Percentiles rank a stretch among this genome's conserved stretches.
phyloP scores from a whole-genome alignment of 1,139 yeast species.

The Debaryomyces sp. region DNA sequence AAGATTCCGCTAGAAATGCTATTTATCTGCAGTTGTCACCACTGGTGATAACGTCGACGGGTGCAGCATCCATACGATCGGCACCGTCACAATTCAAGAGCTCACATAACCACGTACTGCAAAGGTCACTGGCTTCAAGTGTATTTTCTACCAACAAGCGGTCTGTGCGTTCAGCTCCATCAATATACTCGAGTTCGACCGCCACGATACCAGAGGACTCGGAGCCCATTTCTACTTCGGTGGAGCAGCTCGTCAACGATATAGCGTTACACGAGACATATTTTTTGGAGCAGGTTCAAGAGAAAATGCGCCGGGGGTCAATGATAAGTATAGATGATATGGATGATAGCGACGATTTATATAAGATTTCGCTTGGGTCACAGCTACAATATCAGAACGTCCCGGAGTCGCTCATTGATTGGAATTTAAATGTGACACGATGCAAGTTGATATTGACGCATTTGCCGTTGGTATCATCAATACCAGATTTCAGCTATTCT shows the following conservation, averaged over 20 bases:
- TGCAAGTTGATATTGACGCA: constrained; percentile 44
- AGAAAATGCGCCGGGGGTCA: constrained; percentile 11
- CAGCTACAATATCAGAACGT: constrained; percentile 43
- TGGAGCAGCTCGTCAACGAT: constrained; percentile 50
- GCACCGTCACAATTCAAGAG: constrained; percentile 30
- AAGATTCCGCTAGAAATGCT: constrained; percentile 50
- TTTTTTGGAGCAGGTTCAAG: constrained; percentile 22
- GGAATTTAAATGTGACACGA: constrained; percentile 51
- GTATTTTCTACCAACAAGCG: constrained; percentile 41
- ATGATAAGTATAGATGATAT: constrained; percentile 15
- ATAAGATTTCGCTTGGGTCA: constrained; percentile 46
- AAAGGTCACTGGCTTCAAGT: constrained; percentile 34
- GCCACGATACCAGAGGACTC: constrained; percentile 53
- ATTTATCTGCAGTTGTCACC: constrained; percentile 49
- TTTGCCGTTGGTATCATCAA: constrained; percentile 42
- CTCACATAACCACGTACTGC: constrained; percentile 17
- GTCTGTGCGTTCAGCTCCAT: constrained; percentile 48
- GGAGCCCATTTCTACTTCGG: constrained; percentile 46
- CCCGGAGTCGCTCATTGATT: constrained; percentile 46
- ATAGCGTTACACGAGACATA: constrained; percentile 44
- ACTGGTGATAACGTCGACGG: constrained; percentile 24
- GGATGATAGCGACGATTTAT: constrained; percentile 30
- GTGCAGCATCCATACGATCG: constrained; percentile 33
- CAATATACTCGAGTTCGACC: constrained; percentile 44
- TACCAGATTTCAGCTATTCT: constrained; percentile 40